Percentiles rank a stretch among this genome's conserved stretches.
Conservation (phyloP, 306 rosid species). For the Trichosanthes cucumerina region DNA sequence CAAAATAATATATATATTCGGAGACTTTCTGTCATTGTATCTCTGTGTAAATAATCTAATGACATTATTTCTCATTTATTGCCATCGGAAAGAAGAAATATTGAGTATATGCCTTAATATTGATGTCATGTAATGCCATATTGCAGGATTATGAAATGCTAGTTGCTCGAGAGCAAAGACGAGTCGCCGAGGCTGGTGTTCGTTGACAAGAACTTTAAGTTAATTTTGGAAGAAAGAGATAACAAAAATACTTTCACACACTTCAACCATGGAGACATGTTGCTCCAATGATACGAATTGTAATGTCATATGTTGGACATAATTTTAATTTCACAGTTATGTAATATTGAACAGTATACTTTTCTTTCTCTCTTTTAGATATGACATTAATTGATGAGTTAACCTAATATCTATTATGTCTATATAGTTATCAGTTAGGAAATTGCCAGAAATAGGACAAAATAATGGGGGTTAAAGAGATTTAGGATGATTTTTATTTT, state of each 20-base stretch:
- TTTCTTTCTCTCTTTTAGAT: neutral
- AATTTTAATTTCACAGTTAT: neutral
- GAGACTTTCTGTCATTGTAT: neutral
- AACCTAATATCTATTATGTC: neutral
- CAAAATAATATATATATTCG: neutral
- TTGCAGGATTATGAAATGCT: conserved; percentile 66
- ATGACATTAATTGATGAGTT: neutral
- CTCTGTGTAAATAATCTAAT: neutral
- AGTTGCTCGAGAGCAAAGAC: conserved; percentile 34
- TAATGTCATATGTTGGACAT: neutral
- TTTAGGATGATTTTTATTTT: too few species aligned
- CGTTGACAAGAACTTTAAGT: conserved; percentile 18
- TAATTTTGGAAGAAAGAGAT: neutral
- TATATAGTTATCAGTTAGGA: too few species aligned
- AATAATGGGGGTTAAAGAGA: too few species aligned
- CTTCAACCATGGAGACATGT: neutral
- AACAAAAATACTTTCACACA: neutral
- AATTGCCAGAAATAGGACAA: too few species aligned
- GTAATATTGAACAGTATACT: neutral
- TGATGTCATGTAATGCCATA: neutral
- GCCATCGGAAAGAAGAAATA: neutral
- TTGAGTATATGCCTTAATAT: neutral
- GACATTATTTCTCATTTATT: neutral
- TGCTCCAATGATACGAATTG: neutral
- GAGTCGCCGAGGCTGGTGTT: conserved; percentile 43